These are phyloP conservation scores for Alternaria incomplexa DNA, from an alignment of 2,329 filamentous ascomycete species.

Conservation along the genomic window DNA sequence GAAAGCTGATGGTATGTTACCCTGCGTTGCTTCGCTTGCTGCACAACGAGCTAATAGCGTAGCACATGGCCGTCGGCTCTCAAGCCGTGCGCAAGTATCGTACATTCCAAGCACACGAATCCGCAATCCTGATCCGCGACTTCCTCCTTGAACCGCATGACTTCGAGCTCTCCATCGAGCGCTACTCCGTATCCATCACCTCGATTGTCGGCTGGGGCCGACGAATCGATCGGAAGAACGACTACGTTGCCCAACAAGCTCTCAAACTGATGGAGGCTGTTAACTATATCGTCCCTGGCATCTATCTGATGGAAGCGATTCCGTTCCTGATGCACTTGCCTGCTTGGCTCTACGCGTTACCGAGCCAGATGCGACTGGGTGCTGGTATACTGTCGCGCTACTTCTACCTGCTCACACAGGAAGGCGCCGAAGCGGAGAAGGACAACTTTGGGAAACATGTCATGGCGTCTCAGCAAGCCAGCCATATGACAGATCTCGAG, in stretches of 20 bases:
- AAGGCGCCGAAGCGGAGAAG: neutral
- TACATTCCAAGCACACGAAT: neutral
- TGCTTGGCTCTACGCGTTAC: neutral
- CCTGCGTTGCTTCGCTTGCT: rapidly evolving
- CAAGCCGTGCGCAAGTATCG: neutral
- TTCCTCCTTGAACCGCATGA: neutral
- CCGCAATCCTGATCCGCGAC: neutral
- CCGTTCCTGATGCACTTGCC: neutral
- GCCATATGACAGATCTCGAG: neutral
- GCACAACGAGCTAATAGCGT: neutral
- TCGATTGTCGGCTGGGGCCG: neutral
- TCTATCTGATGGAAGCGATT: neutral
- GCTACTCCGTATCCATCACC: neutral
- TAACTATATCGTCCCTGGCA: neutral
- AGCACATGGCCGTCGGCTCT: neutral
- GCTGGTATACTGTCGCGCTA: neutral
- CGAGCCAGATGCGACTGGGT: neutral
- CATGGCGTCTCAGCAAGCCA: neutral
- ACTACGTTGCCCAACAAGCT: neutral
- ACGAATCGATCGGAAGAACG: neutral
- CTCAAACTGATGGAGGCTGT: neutral
- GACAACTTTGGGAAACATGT: neutral
- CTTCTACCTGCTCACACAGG: neutral
- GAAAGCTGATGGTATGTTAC: neutral
- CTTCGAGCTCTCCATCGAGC: neutral